Percentiles rank a stretch among this genome's conserved stretches.
These are phyloP conservation scores for Gynandropsis gynandra DNA, from an alignment of 345 rosid species.

Conservation along the genomic window DNA sequence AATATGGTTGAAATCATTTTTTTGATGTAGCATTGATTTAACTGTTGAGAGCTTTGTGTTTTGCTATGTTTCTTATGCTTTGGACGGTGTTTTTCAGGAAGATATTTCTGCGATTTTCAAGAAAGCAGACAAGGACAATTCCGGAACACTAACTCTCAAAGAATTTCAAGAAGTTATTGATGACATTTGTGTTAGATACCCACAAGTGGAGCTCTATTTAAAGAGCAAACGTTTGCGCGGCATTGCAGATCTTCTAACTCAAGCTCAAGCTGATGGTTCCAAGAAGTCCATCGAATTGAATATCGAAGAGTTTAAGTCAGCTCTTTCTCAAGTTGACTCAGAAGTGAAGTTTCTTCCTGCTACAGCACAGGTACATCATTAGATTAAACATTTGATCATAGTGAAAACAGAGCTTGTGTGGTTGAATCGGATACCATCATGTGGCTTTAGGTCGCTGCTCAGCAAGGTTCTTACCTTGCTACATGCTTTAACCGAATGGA, in stretches of 20 bases:
- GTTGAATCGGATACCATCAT: neutral
- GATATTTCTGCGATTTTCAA: constrained; percentile 68
- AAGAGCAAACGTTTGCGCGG: constrained; percentile 60
- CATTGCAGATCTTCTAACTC: constrained; percentile 59
- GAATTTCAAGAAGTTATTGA: constrained; percentile 71
- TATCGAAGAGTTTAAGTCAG: constrained; percentile 72
- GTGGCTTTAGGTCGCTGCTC: constrained; percentile 72
- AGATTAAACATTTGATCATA: neutral
- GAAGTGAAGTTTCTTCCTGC: constrained; percentile 93
- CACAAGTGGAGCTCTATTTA: constrained; percentile 83
- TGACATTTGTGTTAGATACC: constrained; percentile 82
- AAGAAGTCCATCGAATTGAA: constrained; percentile 59
- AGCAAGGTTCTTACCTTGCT: constrained; percentile 88
- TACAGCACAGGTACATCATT: constrained; percentile 70
- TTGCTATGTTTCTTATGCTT: constrained; percentile 1
- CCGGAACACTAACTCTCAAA: constrained; percentile 74
- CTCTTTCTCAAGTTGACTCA: constrained; percentile 79
- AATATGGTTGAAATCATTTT: too few species aligned
- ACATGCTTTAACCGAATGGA: constrained; percentile 94
- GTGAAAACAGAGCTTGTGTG: neutral
- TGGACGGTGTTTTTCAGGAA: constrained; percentile 39
- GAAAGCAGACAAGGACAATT: constrained; percentile 88
- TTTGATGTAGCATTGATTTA: constrained; percentile 2
- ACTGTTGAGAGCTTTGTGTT: constrained; percentile 2
- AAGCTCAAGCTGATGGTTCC: constrained; percentile 46